phyloP scores from a whole-genome alignment of 1,139 yeast species.

The Debaryomyces nepalensis region DNA sequence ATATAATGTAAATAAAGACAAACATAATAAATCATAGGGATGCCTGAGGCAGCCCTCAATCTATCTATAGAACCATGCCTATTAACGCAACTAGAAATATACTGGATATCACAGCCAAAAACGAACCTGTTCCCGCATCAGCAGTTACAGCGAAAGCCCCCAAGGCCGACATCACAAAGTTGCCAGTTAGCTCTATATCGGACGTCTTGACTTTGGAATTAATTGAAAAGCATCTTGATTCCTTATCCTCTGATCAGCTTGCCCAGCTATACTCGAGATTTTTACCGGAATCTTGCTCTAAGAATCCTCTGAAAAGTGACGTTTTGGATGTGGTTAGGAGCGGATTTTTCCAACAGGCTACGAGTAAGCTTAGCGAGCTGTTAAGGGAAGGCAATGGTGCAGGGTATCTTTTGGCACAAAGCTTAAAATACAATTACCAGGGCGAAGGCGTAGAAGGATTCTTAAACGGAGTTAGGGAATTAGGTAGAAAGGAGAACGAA shows the following conservation, averaged over 20 bases:
- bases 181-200: slow-evolving; percentile 35
- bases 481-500: slow-evolving; percentile 28
- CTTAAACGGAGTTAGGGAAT: slow-evolving; percentile 50
- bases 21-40: slow-evolving; percentile 4
- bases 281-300: slow-evolving; percentile 48
- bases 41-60: not conserved
- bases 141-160: not conserved
- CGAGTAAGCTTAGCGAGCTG: slow-evolving; percentile 48
- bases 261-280: slow-evolving; percentile 38
- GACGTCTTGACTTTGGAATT: slow-evolving; percentile 47
- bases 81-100: slow-evolving; percentile 11
- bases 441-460: slow-evolving; percentile 67
- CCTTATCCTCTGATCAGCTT: slow-evolving; percentile 42
- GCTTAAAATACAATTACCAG: slow-evolving; percentile 53
- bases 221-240: slow-evolving; percentile 44
- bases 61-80: slow-evolving; percentile 2
- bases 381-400: slow-evolving; percentile 48
- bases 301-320: slow-evolving; percentile 41
- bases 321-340: slow-evolving; percentile 54
- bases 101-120: not conserved
- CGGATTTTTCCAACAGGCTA: slow-evolving; percentile 57
- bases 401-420: slow-evolving; percentile 56
- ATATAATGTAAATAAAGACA: slow-evolving; percentile 11
- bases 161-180: slow-evolving; percentile 6
- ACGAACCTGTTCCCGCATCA: not conserved